Base-by-base conservation (phyloP, 2,329 filamentous ascomycete genomes). In the Ophiostoma piceae region DNA sequence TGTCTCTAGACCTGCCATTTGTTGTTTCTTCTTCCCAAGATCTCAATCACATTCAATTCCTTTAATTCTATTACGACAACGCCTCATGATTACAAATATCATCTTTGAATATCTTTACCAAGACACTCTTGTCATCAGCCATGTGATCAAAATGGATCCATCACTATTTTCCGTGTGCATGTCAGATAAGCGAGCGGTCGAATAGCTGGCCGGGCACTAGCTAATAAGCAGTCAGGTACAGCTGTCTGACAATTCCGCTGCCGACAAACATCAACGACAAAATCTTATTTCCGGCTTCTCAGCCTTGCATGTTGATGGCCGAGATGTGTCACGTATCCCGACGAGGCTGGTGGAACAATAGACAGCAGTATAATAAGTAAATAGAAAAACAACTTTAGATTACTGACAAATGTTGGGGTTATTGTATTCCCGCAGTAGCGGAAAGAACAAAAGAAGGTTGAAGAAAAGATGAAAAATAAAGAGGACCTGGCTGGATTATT, bases 401-500 rank as follows among this genome's bases (percentile, higher is more conserved):
- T 7, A 47, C 43, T 47, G 16, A 47, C 43, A 47, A 47, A 47
- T 47, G 16, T 1, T 47, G 11, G 51, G 22, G n/a, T 57, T 57
- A 57, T 57, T 26, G n/a, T 57, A 57, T 29, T 57, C 51, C 51
- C 26, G 22, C 29, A 62, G 26, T 37, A 64, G 32, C n/a, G 60
- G 19, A n/a, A 62, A n/a, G 37, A 19, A 37, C 12, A 41, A 65
- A 12, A 65, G 35, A 39, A 39, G 39, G 39, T 41, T 41, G 39
- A 41, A 29, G 5, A 62, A 62, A n/a, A 26, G 2, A 37, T 32
- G 5, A 37, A 37, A 64, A 64, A n/a, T 14, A 37, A 64, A 64
- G 51, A 62, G 26, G 22, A 26, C 51, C 57, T 62, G 12, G 22
- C 26, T 62, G 26, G 26, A 62, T 62, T 62, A 62, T 62, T 62